phyloP scores from a whole-genome alignment of 2,329 filamentous ascomycete species.

The Colletotrichum nymphaeae region DNA sequence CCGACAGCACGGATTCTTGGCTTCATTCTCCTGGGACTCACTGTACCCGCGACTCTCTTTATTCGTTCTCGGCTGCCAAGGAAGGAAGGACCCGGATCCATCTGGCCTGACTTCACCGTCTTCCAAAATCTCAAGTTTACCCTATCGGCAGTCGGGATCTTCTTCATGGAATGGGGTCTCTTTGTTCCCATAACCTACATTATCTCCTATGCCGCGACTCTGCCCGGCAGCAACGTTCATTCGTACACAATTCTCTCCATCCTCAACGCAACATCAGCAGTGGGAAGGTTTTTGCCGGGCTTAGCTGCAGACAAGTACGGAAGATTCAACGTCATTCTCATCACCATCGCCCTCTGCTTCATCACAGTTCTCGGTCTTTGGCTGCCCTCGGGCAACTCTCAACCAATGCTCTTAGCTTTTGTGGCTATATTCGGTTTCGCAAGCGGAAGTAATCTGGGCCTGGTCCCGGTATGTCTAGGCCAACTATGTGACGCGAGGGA shows the following conservation, averaged over 20 bases:
- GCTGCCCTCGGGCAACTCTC: slow-evolving; percentile 69
- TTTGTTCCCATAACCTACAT: slow-evolving; percentile 84
- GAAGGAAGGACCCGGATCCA: slow-evolving; percentile 52
- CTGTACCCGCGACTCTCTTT: slow-evolving; percentile 59
- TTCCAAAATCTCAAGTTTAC: slow-evolving; percentile 70
- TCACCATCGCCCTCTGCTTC: slow-evolving; percentile 70
- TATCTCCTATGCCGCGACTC: slow-evolving; percentile 73
- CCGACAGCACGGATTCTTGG: slow-evolving; percentile 63
- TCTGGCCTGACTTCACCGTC: slow-evolving; percentile 70
- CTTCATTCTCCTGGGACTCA: slow-evolving; percentile 60
- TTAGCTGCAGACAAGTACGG: slow-evolving; percentile 81
- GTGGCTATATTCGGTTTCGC: slow-evolving; percentile 81
- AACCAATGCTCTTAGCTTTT: slow-evolving; percentile 74
- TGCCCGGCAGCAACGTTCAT: slow-evolving; percentile 69
- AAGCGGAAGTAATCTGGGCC: slow-evolving; percentile 80
- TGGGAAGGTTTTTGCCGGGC: slow-evolving; percentile 82
- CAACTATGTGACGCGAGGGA: slow-evolving; percentile 81
- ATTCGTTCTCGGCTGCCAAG: slow-evolving; percentile 67
- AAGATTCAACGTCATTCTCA: slow-evolving; percentile 83
- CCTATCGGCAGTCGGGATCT: slow-evolving; percentile 71
- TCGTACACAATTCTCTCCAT: slow-evolving; percentile 84
- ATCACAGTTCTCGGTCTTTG: slow-evolving; percentile 73
- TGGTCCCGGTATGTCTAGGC: slow-evolving; percentile 84
- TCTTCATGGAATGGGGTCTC: slow-evolving; percentile 77
- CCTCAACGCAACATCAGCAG: slow-evolving; percentile 81